Conservation (phyloP, 2,329 filamentous ascomycete genomes). For the Trichoderma endophyticum region DNA sequence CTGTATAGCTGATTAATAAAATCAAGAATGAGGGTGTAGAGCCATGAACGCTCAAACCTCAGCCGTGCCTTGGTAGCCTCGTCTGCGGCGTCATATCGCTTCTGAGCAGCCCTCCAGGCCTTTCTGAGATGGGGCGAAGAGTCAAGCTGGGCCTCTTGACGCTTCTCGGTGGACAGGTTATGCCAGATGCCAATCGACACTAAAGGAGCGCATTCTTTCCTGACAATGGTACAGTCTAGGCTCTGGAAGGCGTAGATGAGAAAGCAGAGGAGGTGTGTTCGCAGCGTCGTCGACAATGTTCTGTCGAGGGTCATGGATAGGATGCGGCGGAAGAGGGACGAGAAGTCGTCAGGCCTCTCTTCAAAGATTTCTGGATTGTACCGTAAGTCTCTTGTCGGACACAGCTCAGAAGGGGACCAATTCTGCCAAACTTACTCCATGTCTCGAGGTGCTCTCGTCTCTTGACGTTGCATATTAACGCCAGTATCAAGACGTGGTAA, state of each 20-base stretch:
- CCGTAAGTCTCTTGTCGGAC: slow-evolving; percentile 20
- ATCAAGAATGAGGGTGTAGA: slow-evolving; percentile 80
- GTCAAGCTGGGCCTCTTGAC: slow-evolving; percentile 69
- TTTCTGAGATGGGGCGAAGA: slow-evolving; percentile 75
- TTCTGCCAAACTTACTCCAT: slow-evolving; percentile 61
- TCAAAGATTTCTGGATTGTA: slow-evolving; percentile 64
- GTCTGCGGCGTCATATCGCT: slow-evolving; percentile 84
- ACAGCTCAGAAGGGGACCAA: neutral
- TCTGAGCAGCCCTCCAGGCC: slow-evolving; percentile 82
- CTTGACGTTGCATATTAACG: slow-evolving; percentile 83
- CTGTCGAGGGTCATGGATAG: slow-evolving; percentile 79
- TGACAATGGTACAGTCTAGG: slow-evolving; percentile 79
- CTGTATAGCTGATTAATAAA: slow-evolving; percentile 74
- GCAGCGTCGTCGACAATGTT: slow-evolving; percentile 62
- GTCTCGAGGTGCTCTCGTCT: slow-evolving; percentile 79
- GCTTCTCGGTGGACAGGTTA: slow-evolving; percentile 75
- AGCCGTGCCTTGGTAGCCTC: slow-evolving; percentile 73
- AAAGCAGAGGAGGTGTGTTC: slow-evolving; percentile 83
- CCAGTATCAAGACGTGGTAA: slow-evolving; percentile 83
- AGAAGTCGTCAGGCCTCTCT: slow-evolving; percentile 76
- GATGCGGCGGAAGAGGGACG: slow-evolving; percentile 81
- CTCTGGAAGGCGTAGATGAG: slow-evolving; percentile 92
- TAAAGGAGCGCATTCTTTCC: slow-evolving; percentile 93
- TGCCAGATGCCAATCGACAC: slow-evolving; percentile 97
- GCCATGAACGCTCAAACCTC: slow-evolving; percentile 89